A percentile compares a stretch with the other conserved stretches of the same genome.
Evolutionary conservation across 352 stramenopile genomes (phyloP).

Genomic region (Globisporangium recalcitrans): DNA sequence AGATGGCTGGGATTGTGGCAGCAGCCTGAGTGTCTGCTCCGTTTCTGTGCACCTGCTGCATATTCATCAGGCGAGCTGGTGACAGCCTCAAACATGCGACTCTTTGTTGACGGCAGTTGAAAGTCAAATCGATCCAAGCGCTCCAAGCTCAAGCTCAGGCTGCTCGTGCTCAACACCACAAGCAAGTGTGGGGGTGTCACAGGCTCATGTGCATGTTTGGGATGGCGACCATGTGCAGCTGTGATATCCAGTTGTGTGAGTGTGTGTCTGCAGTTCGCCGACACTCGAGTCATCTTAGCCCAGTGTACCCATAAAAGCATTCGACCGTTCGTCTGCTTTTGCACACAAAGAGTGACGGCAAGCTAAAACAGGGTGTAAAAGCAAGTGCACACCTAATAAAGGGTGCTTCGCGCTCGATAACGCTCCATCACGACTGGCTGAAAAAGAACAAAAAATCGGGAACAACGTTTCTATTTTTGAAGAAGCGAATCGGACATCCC

Average conservation of each 20-base stretch:
- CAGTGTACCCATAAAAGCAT: background rate
- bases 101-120: background rate
- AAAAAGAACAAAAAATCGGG: constrained; percentile 1
- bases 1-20: background rate
- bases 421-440: constrained; percentile 1
- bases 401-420: background rate
- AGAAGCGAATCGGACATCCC: background rate
- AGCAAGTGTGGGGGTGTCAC: background rate
- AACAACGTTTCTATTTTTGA: constrained; percentile 16
- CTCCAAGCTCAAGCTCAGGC: background rate
- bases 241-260: background rate
- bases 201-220: background rate
- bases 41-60: background rate
- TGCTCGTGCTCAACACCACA: background rate
- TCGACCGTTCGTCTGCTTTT: constrained; percentile 1
- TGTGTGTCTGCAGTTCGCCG: background rate
- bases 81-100: background rate
- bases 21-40: background rate
- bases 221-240: too few relatives aligned
- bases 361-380: background rate
- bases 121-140: background rate
- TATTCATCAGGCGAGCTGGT: background rate
- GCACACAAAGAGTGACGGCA: background rate
- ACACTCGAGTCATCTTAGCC: background rate
- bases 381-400: background rate